Conservation (phyloP, 257 asterid genomes). For the Lavandula angustifolia region DNA sequence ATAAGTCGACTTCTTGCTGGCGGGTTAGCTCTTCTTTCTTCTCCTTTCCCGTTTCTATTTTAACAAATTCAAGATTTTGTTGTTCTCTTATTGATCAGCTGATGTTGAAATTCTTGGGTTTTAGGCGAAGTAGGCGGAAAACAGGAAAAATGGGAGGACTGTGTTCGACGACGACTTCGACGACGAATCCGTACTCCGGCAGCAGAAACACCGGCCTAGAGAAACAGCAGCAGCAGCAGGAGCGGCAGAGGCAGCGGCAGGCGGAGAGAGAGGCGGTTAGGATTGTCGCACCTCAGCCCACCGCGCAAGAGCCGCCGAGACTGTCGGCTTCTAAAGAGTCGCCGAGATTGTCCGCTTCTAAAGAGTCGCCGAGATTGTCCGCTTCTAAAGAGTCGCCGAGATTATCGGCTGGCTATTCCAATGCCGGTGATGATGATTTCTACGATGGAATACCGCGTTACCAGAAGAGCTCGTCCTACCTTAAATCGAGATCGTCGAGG, state of each 20-base stretch:
- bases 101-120: conserved; percentile 24
- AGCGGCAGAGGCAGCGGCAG: conserved; percentile 27
- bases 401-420: conserved; percentile 32
- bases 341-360: too few species aligned
- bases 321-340: too few species aligned
- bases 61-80: neutral
- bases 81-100: conserved; percentile 23
- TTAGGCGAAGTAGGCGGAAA: neutral
- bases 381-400: conserved; percentile 32
- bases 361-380: too few species aligned
- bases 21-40: conserved; percentile 2
- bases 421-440: conserved; percentile 58
- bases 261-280: conserved; percentile 26
- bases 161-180: conserved; percentile 36
- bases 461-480: conserved; percentile 43
- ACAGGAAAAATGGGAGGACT: conserved; percentile 44
- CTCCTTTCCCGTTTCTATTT: too few species aligned
- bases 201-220: conserved; percentile 29
- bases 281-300: conserved; percentile 24
- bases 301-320: conserved; percentile 21
- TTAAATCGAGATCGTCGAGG: conserved; percentile 59
- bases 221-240: conserved; percentile 31
- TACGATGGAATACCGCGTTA: conserved; percentile 82
- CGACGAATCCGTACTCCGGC: conserved; percentile 45
- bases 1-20: conserved; percentile 3